These are phyloP conservation scores for Cryptosporidium tyzzeri DNA, from an alignment of 169 alveolate genomes.

Conservation along the genomic window DNA sequence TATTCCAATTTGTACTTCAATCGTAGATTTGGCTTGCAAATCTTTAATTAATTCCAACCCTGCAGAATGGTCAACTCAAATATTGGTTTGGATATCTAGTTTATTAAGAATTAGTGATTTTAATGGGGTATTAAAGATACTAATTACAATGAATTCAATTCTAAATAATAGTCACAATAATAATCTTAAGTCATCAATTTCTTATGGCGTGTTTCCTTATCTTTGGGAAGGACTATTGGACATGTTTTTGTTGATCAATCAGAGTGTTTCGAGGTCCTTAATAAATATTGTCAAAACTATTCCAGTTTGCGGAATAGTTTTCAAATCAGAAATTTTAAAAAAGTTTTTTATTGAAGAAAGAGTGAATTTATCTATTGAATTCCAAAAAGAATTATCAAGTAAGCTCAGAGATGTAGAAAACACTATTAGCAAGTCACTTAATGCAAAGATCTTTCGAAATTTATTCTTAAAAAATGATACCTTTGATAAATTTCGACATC, in stretches of 20 bases:
- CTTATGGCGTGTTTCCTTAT: slow-evolving; percentile 12
- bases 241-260: slow-evolving; percentile 5
- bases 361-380: background rate
- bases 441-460: background rate
- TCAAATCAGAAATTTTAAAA: background rate
- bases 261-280: background rate
- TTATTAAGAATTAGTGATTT: slow-evolving; percentile 17
- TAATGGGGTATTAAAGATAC: slow-evolving; percentile 26
- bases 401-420: background rate
- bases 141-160: slow-evolving; percentile 8
- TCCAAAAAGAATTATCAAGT: slow-evolving; percentile 3
- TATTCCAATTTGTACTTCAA: slow-evolving; percentile 38
- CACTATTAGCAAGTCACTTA: background rate
- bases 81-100: slow-evolving; percentile 10
- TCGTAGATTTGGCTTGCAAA: background rate
- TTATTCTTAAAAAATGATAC: background rate
- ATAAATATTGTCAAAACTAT: slow-evolving; percentile 4
- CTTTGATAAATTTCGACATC: background rate
- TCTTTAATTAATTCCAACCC: slow-evolving; percentile 10
- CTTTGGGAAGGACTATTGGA: slow-evolving; percentile 45
- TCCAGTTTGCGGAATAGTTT: slow-evolving; percentile 23
- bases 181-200: background rate
- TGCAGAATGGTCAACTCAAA: slow-evolving; percentile 6
- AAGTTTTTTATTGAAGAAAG: slow-evolving; percentile 21
- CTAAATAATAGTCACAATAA: background rate